Evolutionary conservation across 192 early-diverging fungal species (phyloP), one percentile per base, ranked within the genome.

Genomic region (Coemansia sp.): DNA sequence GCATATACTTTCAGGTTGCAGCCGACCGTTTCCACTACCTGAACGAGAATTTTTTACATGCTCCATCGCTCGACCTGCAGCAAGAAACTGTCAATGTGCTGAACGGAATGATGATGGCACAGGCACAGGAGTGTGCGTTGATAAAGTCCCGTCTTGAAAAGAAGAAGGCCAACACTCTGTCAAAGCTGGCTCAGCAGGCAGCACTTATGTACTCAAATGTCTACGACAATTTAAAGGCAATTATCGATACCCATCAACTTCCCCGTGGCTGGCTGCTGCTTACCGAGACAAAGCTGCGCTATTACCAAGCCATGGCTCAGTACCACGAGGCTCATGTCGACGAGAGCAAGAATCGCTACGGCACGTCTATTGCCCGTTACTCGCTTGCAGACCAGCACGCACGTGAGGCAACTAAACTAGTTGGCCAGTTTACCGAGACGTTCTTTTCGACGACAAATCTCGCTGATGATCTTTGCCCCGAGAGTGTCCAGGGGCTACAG

Each of bases 41-140:
- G 78, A 96, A 92, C 73, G 93, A 99, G 59, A 99, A 95, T 75
- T 99, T 99, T 71, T 73, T 97, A 53, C 96, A 99, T 62, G 92
- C 96, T 19, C 96, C 96, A 0, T 93, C 92, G 9, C 79, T 86
- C 3, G 96, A 99, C 72, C 68, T 99, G 43, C 90, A 92, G 55
- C 82, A 91, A 25, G 94, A 96, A 43, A 89, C 91, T 2, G 88
- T 96, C 53, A 94, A 92, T 53, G 80, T 89, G 47, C 69, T 99
- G 14, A 81, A 82, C 18, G 83, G 91, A 30, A 75, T 95, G 49
- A 95, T 95, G 94, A 75, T 98, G 37, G 91, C 89, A 1, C 95
- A 97, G 73, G 93, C 94, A 1, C 96, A 99, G 59, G 96, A 99
- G 69, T 87, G 89, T 61, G 89, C 92, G 51, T 61, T 93, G 41